Base-by-base conservation (phyloP, 768 basidiomycete species). In the Hypsizygus marmoreus region DNA sequence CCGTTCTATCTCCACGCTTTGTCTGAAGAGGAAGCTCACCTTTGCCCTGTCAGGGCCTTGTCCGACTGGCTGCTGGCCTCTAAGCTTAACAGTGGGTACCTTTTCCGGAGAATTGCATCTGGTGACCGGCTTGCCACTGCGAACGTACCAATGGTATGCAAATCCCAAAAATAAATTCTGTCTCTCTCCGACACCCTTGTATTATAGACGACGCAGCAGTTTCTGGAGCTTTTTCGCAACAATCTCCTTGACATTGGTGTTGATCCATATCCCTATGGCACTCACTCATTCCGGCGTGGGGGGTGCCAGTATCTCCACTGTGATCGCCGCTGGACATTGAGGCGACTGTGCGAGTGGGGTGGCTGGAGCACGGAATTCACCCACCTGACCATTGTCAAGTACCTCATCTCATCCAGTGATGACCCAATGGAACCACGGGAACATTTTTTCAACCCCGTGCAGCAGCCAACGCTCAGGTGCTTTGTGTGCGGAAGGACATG, bases 291-390 rank as follows among this genome's bases (percentile, higher is more conserved):
- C 55, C 61, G 64, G 4, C 60, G 64, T 19, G 69, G 71, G 6
- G 71, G 72, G 0, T 70, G 68, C 43, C 72, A 76, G 44, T 75
- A 65, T 33, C 56, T 75, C 13, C 48, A 61, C 4, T 47, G 57
- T 5, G 49, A 57, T 6, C 46, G 56, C 2, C 60, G 65, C 1
- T 75, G 73, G 72, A 51, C 58, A 0, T 47, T 75, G 0, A 45
- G 65, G 0, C 45, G 51, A 3, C 69, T 77, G 16, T 77, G 74
- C 41, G 66, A 69, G 13, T 76, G 74, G 72, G 74, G 70, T 29
- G 75, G 74, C 2, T 76, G 74, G 74, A 68, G 64, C 40, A 64
- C 56, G 4, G 66, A 74, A 25, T 70, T 70, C 41, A 65, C 65
- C 5, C 61, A 62, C 39, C 33, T 68, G 45, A 74, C 69, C 0